Conservation (phyloP, 2,329 filamentous ascomycete genomes). For the Neofusicoccum parvum region DNA sequence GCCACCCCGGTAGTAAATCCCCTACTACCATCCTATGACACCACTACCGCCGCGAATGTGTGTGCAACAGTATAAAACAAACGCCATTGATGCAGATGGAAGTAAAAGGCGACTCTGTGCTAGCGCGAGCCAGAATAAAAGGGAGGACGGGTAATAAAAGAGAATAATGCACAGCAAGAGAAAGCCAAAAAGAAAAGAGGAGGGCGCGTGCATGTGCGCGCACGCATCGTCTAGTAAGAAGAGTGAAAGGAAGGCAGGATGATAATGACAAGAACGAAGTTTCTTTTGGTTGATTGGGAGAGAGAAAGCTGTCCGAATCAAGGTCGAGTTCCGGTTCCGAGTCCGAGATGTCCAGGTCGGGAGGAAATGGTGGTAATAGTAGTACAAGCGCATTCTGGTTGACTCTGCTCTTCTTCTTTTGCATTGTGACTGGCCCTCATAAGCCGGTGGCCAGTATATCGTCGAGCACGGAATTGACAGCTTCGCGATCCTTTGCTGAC, state of each 20-base stretch:
- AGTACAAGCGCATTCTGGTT: neutral
- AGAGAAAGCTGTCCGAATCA: neutral
- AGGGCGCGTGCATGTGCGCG: neutral
- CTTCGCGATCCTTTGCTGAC: slow-evolving; percentile 29
- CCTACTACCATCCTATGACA: no score
- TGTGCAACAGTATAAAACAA: no score
- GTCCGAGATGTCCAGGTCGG: neutral
- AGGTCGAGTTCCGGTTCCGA: neutral
- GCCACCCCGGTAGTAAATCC: no score
- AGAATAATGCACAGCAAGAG: neutral
- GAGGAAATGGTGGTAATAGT: neutral
- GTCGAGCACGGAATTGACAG: slow-evolving; percentile 27
- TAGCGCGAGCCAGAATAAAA: no score
- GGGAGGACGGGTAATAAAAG: neutral
- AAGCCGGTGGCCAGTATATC: slow-evolving; percentile 20
- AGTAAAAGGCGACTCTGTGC: no score
- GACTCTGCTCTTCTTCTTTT: neutral
- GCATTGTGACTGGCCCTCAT: neutral
- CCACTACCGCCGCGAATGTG: no score
- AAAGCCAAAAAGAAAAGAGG: neutral
- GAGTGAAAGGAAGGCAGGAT: neutral
- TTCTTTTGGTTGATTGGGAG: neutral
- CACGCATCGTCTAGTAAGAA: neutral
- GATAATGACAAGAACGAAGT: neutral
- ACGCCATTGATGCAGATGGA: no score